phyloP scores from a whole-genome alignment of 2,329 filamentous ascomycete genomes.

The Colletotrichum eleusines region DNA sequence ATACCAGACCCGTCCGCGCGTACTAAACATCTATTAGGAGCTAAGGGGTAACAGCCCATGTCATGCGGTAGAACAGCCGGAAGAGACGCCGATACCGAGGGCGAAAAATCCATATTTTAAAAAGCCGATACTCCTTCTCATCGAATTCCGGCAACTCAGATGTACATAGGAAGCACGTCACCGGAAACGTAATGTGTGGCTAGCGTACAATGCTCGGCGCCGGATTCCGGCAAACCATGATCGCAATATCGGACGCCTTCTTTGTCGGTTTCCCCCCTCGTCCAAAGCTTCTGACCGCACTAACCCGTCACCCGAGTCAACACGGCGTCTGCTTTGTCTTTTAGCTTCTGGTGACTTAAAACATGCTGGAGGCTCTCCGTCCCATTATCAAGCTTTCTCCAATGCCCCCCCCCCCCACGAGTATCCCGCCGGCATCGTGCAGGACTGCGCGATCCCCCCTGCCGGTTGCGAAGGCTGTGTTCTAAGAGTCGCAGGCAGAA shows the following conservation, averaged over 20 bases:
- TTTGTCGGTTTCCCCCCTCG: conserved; percentile 7
- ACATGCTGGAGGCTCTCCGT: background rate
- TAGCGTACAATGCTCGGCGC: background rate
- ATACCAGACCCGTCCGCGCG: no score
- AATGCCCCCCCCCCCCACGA: no score
- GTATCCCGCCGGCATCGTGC: background rate
- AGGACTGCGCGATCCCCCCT: no score
- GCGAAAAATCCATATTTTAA: no score
- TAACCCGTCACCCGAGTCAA: background rate
- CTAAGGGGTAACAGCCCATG: no score
- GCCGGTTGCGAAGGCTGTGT: background rate
- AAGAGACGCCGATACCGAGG: no score
- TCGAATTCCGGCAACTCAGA: background rate
- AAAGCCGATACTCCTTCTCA: no score
- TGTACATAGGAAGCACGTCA: background rate
- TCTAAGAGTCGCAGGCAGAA: no score
- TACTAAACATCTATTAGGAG: no score
- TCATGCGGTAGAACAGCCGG: background rate
- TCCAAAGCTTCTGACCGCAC: background rate
- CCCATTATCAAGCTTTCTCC: background rate
- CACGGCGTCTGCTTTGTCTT: background rate
- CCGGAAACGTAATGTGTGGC: background rate
- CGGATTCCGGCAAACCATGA: conserved; percentile 5
- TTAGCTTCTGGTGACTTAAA: background rate
- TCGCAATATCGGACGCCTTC: background rate